A percentile compares a stretch with the other conserved stretches of the same genome.
These are phyloP conservation scores for Phytopythium helicoides DNA, from an alignment of 352 stramenopile species.

Conservation along the genomic window DNA sequence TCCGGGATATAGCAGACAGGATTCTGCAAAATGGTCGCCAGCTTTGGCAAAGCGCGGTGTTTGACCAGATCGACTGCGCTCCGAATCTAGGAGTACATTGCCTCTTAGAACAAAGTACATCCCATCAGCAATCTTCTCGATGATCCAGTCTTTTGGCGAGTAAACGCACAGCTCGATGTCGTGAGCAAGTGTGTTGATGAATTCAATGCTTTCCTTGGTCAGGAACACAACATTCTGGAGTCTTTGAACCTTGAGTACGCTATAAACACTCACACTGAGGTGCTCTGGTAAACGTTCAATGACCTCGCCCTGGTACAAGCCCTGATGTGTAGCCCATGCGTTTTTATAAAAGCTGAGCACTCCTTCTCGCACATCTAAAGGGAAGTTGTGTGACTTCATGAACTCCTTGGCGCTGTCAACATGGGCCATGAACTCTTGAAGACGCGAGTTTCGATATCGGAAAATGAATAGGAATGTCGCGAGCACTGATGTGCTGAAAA, in stretches of 20 bases:
- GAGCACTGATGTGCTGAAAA: slow-evolving; percentile 68
- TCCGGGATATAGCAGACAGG: slow-evolving; percentile 38
- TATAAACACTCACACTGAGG: slow-evolving; percentile 49
- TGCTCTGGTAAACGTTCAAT: slow-evolving; percentile 55
- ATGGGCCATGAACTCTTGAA: slow-evolving; percentile 66
- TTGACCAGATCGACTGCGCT: slow-evolving; percentile 9
- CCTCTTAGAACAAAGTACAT: slow-evolving; percentile 70
- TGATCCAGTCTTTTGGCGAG: slow-evolving; percentile 73
- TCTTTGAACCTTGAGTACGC: slow-evolving; percentile 52
- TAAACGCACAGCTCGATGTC: slow-evolving; percentile 46
- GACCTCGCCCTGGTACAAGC: slow-evolving; percentile 41
- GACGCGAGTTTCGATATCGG: slow-evolving; percentile 44
- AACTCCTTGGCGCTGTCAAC: slow-evolving; percentile 74
- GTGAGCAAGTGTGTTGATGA: slow-evolving; percentile 64
- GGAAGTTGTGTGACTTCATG: slow-evolving; percentile 66
- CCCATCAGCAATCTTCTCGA: slow-evolving; percentile 55
- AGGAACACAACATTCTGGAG: slow-evolving; percentile 62
- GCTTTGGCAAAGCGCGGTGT: slow-evolving; percentile 30
- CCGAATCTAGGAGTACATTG: slow-evolving; percentile 41
- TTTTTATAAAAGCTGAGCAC: slow-evolving; percentile 65
- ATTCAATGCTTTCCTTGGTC: slow-evolving; percentile 61
- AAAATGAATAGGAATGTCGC: slow-evolving; percentile 77
- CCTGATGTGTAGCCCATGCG: slow-evolving; percentile 47
- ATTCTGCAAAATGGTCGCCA: slow-evolving; percentile 58
- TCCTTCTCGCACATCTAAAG: slow-evolving; percentile 48